Percentiles rank a stretch among this genome's conserved stretches.
Conservation (phyloP, 805 yeast genomes). For the Scheffersomyces stipitis region DNA sequence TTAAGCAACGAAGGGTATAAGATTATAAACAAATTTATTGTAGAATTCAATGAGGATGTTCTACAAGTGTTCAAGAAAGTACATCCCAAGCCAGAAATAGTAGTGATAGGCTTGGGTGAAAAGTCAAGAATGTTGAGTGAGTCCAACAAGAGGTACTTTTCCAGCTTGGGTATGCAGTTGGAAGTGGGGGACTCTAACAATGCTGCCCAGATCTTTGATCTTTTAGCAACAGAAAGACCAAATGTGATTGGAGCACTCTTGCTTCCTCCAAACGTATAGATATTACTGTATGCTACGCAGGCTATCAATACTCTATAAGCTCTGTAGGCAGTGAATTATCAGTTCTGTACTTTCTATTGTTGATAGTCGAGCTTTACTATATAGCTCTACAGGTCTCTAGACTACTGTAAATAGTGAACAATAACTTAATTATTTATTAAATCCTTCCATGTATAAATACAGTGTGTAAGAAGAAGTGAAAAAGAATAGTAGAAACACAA, state of each 20-base stretch:
- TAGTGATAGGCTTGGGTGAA: constrained; percentile 70
- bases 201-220: constrained; percentile 70
- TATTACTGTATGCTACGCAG: no score
- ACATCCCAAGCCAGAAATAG: constrained; percentile 75
- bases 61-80: constrained; percentile 52
- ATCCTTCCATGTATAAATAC: no score
- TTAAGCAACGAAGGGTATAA: constrained; percentile 48
- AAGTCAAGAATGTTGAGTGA: constrained; percentile 63
- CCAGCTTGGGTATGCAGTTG: constrained; percentile 62
- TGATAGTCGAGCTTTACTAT: no score
- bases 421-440: no score
- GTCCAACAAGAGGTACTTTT: constrained; percentile 48
- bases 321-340: no score
- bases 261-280: constrained; percentile 64
- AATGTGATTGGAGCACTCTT: constrained; percentile 69
- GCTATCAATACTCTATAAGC: no score
- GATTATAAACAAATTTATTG: constrained; percentile 47
- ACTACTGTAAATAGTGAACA: no score
- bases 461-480: no score
- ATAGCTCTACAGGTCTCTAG: no score
- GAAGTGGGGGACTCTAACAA: constrained; percentile 64
- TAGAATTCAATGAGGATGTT: constrained; percentile 48
- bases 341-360: no score
- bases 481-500: no score
- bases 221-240: constrained; percentile 79